phyloP scores from a whole-genome alignment of 176 grass and related monocot species.

The Zoysia japonica region DNA sequence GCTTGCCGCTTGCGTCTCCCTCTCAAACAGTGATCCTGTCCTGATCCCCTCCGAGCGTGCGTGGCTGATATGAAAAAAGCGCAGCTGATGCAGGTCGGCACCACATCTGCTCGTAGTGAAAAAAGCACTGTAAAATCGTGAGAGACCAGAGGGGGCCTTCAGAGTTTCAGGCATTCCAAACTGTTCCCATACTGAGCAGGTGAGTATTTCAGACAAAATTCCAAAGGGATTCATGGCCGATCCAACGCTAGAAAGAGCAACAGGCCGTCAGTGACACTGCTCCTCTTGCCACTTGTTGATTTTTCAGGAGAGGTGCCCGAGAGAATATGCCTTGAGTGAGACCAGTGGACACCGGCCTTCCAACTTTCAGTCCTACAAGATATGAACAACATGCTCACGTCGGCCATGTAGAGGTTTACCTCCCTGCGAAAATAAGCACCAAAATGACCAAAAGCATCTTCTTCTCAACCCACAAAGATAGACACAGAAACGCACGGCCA shows the following conservation, averaged over 20 bases:
- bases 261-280: background rate
- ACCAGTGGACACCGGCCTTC: background rate
- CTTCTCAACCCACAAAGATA: background rate
- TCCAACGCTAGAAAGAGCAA: background rate
- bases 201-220: background rate
- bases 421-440: background rate
- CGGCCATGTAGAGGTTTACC: constrained; percentile 23
- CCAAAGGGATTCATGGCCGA: background rate
- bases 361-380: constrained; percentile 11
- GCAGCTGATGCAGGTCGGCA: background rate
- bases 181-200: background rate
- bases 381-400: constrained; percentile 28
- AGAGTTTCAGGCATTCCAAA: background rate
- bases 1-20: constrained; percentile 32
- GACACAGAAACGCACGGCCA: background rate
- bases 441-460: constrained; percentile 3
- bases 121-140: background rate
- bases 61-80: background rate
- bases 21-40: background rate
- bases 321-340: background rate
- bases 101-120: background rate
- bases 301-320: background rate
- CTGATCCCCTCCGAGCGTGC: constrained; percentile 7
- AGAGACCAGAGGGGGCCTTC: background rate
- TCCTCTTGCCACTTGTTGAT: background rate